phyloP scores from a whole-genome alignment of 768 basidiomycete species.

The Trametes coccinea region DNA sequence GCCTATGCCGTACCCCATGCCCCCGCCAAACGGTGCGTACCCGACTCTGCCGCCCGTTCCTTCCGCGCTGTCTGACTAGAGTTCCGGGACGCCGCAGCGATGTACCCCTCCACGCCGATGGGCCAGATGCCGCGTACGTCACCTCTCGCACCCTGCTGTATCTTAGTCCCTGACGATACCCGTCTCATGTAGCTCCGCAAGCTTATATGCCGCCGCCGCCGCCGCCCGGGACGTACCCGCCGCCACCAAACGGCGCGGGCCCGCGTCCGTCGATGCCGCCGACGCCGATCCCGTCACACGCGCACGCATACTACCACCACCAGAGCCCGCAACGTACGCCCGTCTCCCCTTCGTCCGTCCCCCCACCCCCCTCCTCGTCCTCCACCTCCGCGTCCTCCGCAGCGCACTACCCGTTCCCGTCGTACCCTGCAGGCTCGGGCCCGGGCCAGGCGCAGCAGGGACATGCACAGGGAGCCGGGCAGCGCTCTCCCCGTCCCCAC shows the following conservation, averaged over 20 bases:
- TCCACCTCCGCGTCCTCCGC: too few relatives aligned
- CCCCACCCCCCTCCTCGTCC: neutral
- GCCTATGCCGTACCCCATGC: conserved; percentile 82
- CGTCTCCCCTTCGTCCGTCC: conserved; percentile 16
- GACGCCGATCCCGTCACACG: conserved; percentile 83
- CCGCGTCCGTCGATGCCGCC: conserved; percentile 91
- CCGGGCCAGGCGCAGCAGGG: conserved; percentile 7
- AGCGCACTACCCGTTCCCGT: too few relatives aligned
- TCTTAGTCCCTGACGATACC: neutral
- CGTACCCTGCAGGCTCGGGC: conserved; percentile 16
- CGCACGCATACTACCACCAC: conserved; percentile 80
- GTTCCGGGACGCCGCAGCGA: conserved; percentile 45
- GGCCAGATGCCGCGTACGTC: conserved; percentile 85
- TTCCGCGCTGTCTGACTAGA: conserved; percentile 11
- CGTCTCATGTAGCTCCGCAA: conserved; percentile 52
- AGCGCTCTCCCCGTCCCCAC: too few relatives aligned
- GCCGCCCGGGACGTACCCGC: conserved; percentile 74
- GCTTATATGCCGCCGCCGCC: conserved; percentile 79
- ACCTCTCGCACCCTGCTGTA: too few relatives aligned
- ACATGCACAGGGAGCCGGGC: too few relatives aligned
- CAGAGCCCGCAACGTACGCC: conserved; percentile 83
- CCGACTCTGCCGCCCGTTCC: neutral
- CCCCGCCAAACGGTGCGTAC: conserved; percentile 69
- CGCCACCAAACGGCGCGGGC: conserved; percentile 74
- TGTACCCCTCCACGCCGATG: conserved; percentile 83